Evolutionary conservation across 495 filamentous ascomycete genomes (phyloP).

Genomic region (Hypoxylon cercidicola): DNA sequence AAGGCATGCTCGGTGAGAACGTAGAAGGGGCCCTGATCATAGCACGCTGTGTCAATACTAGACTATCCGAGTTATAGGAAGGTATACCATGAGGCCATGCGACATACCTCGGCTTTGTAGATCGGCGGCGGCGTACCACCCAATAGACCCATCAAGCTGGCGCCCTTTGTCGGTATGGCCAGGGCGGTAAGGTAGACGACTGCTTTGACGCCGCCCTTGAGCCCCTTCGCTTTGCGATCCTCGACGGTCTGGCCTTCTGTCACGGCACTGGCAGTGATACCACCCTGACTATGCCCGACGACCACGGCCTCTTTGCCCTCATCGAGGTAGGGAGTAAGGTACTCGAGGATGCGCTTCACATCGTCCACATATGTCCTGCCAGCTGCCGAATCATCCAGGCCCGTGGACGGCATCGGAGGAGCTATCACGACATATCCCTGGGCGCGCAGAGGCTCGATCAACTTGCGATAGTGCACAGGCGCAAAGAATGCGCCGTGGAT

Average conservation of each 20-base stretch:
- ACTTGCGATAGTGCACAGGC: conserved; percentile 51
- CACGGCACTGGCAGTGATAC: conserved; percentile 39
- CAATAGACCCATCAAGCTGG: conserved; percentile 16
- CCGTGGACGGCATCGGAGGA: conserved; percentile 32
- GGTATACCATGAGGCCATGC: not conserved
- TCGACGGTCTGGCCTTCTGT: conserved; percentile 42
- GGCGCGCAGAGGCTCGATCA: conserved; percentile 48
- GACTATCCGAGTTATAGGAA: not conserved
- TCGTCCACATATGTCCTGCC: conserved; percentile 39
- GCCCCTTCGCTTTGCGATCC: conserved; percentile 47
- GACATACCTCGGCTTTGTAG: conserved; percentile 30
- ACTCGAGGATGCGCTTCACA: conserved; percentile 32
- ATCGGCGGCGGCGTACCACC: conserved; percentile 34
- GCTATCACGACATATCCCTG: conserved; percentile 50
- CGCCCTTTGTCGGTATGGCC: conserved; percentile 26
- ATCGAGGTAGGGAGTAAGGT: conserved; percentile 35
- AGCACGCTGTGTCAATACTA: not conserved
- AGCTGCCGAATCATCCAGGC: conserved; percentile 26
- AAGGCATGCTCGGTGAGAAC: conserved; percentile 29
- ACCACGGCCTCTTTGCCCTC: conserved; percentile 43
- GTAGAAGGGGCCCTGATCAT: conserved; percentile 34
- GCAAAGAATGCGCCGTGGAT: conserved; percentile 60
- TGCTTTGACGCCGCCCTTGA: conserved; percentile 47
- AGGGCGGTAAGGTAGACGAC: conserved; percentile 51
- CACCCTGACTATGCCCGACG: conserved; percentile 45